These are phyloP conservation scores for Apophysomyces ossiformis DNA, from an alignment of 371 early-diverging fungal genomes.

Conservation along the genomic window DNA sequence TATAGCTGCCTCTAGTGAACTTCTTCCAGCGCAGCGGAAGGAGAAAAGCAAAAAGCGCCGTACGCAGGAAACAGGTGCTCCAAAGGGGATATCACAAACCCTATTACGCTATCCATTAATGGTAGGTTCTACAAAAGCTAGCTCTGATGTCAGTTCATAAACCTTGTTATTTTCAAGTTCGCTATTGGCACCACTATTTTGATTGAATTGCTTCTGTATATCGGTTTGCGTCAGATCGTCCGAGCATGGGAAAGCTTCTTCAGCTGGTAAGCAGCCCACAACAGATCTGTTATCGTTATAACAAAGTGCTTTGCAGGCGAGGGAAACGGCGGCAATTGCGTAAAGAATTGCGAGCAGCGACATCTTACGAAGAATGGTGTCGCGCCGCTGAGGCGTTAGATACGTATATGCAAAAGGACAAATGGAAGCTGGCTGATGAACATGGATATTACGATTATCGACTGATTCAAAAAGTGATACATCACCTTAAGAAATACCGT, in stretches of 20 bases:
- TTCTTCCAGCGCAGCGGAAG: slow-evolving; percentile 43
- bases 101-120: slow-evolving; percentile 66
- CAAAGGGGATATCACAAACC: slow-evolving; percentile 55
- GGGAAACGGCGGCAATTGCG: slow-evolving; percentile 60
- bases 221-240: slow-evolving; percentile 73
- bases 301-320: slow-evolving; percentile 41
- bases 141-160: not conserved
- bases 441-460: slow-evolving; percentile 73
- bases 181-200: slow-evolving; percentile 63
- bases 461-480: slow-evolving; percentile 69
- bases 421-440: slow-evolving; percentile 72
- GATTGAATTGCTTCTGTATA: slow-evolving; percentile 72
- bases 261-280: slow-evolving; percentile 57
- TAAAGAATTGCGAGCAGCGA: slow-evolving; percentile 52
- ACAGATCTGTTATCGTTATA: slow-evolving; percentile 6
- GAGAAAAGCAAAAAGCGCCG: slow-evolving; percentile 29
- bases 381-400: slow-evolving; percentile 74
- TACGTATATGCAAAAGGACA: slow-evolving; percentile 66
- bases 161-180: slow-evolving; percentile 39
- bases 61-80: slow-evolving; percentile 39
- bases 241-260: slow-evolving; percentile 74
- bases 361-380: slow-evolving; percentile 74
- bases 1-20: slow-evolving; percentile 56
- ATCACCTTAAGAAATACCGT: slow-evolving; percentile 46
- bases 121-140: slow-evolving; percentile 37